Evolutionary conservation across 139 green algal genomes (phyloP).

Genomic region (Protoeuglena noctilucae): DNA sequence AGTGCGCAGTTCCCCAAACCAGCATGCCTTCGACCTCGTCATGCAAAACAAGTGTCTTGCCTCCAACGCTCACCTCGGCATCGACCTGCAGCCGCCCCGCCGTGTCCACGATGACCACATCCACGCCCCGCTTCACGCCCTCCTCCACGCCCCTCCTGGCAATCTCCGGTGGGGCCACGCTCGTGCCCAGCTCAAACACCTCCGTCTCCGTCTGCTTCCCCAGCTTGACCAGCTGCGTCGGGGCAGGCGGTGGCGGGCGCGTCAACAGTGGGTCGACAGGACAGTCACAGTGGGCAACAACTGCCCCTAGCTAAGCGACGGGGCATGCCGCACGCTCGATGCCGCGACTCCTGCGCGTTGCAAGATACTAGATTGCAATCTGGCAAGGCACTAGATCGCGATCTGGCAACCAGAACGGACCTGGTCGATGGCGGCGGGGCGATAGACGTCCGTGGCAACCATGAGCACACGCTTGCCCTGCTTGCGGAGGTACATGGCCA

Average conservation of each 20-base stretch:
- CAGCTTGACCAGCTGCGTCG: too few species aligned
- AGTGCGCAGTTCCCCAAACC: too few species aligned
- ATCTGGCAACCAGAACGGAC: too few species aligned
- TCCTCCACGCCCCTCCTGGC: slow-evolving; percentile 44
- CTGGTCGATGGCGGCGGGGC: slow-evolving; percentile 89
- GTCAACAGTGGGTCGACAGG: too few species aligned
- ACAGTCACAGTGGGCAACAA: too few species aligned
- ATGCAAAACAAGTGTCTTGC: slow-evolving; percentile 8
- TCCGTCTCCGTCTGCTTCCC: slow-evolving; percentile 63
- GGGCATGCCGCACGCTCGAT: too few species aligned
- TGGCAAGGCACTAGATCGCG: too few species aligned
- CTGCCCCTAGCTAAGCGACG: too few species aligned
- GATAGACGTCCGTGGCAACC: slow-evolving; percentile 89
- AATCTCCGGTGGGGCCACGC: slow-evolving; percentile 25
- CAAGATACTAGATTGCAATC: too few species aligned
- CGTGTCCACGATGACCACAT: slow-evolving; percentile 91
- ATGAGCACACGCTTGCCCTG: slow-evolving; percentile 52
- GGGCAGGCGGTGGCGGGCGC: too few species aligned
- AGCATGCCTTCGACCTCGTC: too few species aligned
- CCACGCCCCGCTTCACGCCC: slow-evolving; percentile 39
- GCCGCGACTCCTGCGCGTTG: too few species aligned
- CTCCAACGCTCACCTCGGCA: slow-evolving; percentile 1
- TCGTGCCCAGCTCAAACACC: slow-evolving; percentile 72
- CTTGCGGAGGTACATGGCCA: slow-evolving; percentile 72
- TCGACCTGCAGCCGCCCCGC: slow-evolving; percentile 73